phyloP scores from a whole-genome alignment of 495 filamentous ascomycete genomes.

The Penicillium alfredii region DNA sequence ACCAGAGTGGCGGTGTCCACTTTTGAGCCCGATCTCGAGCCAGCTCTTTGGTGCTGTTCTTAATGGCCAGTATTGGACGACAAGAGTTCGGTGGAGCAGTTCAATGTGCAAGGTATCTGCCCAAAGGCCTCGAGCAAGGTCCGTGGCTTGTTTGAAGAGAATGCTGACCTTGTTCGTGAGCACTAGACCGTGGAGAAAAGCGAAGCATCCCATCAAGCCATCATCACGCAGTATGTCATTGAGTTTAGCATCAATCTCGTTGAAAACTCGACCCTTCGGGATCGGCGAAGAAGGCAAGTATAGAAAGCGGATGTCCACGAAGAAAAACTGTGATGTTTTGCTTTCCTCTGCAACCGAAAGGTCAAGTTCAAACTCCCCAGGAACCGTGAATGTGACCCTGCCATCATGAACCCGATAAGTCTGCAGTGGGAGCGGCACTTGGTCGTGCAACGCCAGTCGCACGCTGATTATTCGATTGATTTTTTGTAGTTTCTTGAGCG shows the following conservation, averaged over 20 bases:
- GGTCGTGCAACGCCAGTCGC: slow-evolving; percentile 70
- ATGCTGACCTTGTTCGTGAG: slow-evolving; percentile 83
- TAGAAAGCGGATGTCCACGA: slow-evolving; percentile 82
- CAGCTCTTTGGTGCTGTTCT: slow-evolving; percentile 69
- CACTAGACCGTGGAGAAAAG: slow-evolving; percentile 75
- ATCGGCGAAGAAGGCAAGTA: slow-evolving; percentile 66
- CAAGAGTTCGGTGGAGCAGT: slow-evolving; percentile 66
- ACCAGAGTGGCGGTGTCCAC: slow-evolving; percentile 43
- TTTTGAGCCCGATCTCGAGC: slow-evolving; percentile 78
- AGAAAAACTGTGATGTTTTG: slow-evolving; percentile 74
- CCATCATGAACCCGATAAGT: slow-evolving; percentile 72
- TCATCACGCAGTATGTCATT: slow-evolving; percentile 60
- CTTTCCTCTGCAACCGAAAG: slow-evolving; percentile 81
- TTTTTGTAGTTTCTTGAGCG: slow-evolving; percentile 63
- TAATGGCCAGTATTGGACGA: slow-evolving; percentile 84
- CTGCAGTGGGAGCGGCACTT: slow-evolving; percentile 63
- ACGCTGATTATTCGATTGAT: slow-evolving; percentile 78
- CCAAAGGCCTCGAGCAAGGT: slow-evolving; percentile 65
- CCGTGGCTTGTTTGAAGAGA: slow-evolving; percentile 66
- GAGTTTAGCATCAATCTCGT: slow-evolving; percentile 59
- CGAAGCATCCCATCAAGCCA: slow-evolving; percentile 72
- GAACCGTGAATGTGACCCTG: slow-evolving; percentile 76
- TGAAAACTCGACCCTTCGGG: slow-evolving; percentile 50
- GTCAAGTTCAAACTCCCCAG: slow-evolving; percentile 87
- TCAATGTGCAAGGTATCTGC: slow-evolving; percentile 68